Evolutionary conservation across 148 eudicot species (phyloP).

Genomic region (Simmondsia chinensis): DNA sequence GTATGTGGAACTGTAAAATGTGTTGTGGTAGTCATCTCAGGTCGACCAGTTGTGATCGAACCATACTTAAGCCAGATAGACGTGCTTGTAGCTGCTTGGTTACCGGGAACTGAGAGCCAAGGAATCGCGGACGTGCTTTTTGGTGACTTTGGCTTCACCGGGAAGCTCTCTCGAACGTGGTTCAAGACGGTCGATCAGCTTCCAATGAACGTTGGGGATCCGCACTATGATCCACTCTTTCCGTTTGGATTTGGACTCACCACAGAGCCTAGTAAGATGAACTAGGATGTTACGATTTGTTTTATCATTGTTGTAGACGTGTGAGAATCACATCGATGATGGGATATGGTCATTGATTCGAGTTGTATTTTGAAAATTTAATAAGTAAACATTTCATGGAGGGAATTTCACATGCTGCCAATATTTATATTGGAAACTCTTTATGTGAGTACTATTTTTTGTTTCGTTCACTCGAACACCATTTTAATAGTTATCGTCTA

Average conservation of each 20-base stretch:
- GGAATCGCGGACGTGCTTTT: constrained; percentile 51
- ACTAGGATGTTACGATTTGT: constrained; percentile 4
- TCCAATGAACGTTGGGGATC: constrained; percentile 54
- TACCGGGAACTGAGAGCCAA: constrained; percentile 50
- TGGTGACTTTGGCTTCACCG: constrained; percentile 47
- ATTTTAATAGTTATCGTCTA: too few species aligned
- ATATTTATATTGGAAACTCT: too few species aligned
- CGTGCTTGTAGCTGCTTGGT: constrained; percentile 56
- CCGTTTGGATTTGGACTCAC: constrained; percentile 57
- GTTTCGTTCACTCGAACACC: too few species aligned
- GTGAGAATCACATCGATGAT: too few species aligned
- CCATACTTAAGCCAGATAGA: constrained; percentile 28
- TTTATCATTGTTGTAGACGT: too few species aligned
- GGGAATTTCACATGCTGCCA: too few species aligned
- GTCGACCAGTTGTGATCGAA: constrained; percentile 42
- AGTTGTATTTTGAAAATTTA: too few species aligned
- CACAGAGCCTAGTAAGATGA: constrained; percentile 20
- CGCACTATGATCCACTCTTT: constrained; percentile 45
- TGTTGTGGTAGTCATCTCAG: constrained; percentile 35
- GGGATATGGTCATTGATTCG: too few species aligned
- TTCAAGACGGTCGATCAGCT: constrained; percentile 40
- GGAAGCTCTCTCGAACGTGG: constrained; percentile 51
- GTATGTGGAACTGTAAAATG: constrained; percentile 39
- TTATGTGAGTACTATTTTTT: too few species aligned
- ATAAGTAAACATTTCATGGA: too few species aligned